Evolutionary conservation across 441 rosid species (phyloP).

Genomic region (Adansonia grandidieri): DNA sequence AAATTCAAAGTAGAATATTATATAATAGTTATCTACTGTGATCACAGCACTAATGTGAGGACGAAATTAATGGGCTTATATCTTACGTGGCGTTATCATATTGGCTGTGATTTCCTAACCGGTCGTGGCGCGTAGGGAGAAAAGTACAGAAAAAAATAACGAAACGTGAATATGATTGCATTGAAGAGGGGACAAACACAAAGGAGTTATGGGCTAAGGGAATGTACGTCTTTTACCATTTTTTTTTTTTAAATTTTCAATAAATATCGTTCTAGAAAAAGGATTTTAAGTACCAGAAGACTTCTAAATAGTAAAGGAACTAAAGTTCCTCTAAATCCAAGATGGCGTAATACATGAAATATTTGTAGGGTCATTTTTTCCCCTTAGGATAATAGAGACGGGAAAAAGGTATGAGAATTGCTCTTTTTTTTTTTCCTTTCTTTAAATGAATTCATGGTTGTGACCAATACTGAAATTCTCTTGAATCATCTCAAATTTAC

Average conservation of each 20-base stretch:
- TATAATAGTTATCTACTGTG: not conserved
- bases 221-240: not conserved
- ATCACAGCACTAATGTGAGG: not conserved
- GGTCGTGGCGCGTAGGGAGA: conserved; percentile 10
- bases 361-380: too few species aligned
- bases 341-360: too few species aligned
- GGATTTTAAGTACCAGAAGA: not conserved
- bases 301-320: not conserved
- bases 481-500: too few species aligned
- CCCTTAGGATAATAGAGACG: too few species aligned
- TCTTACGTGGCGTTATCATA: not conserved
- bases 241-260: not conserved
- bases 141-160: not conserved
- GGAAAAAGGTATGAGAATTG: too few species aligned
- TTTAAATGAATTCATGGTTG: too few species aligned
- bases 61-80: not conserved
- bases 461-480: too few species aligned
- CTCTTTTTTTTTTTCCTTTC: too few species aligned
- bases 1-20: not conserved
- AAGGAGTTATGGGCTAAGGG: not conserved
- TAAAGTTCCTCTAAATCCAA: too few species aligned
- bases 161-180: not conserved
- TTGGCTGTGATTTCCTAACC: conserved; percentile 12
- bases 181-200: not conserved
- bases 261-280: not conserved